Percentiles rank a stretch among this genome's conserved stretches.
These are phyloP conservation scores for Endotrypanum monterogeii DNA, from an alignment of 208 protist genomes.

Conservation along the genomic window DNA sequence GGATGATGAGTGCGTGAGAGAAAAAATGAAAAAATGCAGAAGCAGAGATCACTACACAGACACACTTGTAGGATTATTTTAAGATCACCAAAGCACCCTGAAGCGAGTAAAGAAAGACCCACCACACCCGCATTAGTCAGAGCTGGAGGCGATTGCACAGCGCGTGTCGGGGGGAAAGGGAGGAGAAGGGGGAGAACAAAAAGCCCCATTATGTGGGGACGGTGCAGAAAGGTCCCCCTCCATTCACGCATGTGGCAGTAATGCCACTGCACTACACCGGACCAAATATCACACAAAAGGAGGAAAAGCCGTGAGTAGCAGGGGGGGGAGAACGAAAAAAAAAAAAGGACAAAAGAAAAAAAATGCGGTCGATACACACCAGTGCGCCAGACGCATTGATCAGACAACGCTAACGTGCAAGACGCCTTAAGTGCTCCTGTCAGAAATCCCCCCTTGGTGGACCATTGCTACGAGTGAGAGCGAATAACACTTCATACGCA, in stretches of 20 bases:
- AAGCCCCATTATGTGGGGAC: too few species aligned
- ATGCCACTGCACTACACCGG: conserved; percentile 1
- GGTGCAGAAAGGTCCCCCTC: background rate
- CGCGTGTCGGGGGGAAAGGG: background rate
- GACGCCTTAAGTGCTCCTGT: background rate
- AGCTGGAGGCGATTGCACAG: background rate
- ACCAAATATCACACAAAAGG: background rate
- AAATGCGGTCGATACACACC: background rate
- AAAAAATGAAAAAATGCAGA: too few species aligned
- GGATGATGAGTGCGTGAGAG: too few species aligned
- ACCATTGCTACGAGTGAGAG: too few species aligned
- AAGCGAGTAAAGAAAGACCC: too few species aligned
- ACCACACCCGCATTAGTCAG: too few species aligned
- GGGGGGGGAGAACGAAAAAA: too few species aligned
- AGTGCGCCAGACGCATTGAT: background rate
- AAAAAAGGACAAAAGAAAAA: background rate
- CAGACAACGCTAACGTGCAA: background rate
- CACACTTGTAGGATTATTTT: too few species aligned
- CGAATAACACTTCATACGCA: background rate
- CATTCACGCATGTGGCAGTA: background rate
- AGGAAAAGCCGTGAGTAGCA: background rate
- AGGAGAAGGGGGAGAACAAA: background rate
- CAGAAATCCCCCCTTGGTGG: too few species aligned
- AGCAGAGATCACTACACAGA: too few species aligned
- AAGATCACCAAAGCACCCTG: too few species aligned